Conservation (phyloP, 1,139 yeast genomes). For the Suhomyces choctaworum region DNA sequence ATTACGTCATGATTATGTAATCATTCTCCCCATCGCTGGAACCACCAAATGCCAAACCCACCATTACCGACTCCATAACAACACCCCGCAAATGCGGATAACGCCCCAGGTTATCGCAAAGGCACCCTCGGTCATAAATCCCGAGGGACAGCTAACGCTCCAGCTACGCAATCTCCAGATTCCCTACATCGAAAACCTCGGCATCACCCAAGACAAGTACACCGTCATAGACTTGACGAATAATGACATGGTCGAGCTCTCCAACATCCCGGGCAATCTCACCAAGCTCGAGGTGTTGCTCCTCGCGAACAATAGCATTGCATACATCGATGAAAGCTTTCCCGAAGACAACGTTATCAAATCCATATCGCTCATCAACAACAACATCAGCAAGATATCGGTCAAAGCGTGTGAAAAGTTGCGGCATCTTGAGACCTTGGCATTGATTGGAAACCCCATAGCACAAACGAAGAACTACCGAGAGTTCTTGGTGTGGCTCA, state of each 20-base stretch:
- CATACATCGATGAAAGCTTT: constrained; percentile 26
- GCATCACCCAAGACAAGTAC: constrained; percentile 34
- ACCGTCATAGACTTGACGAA: constrained; percentile 67
- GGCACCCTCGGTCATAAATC: constrained; percentile 38
- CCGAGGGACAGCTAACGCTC: constrained; percentile 38
- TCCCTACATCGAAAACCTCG: constrained; percentile 38
- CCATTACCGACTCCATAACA: too few relatives aligned
- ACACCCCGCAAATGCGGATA: constrained; percentile 43
- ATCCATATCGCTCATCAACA: constrained; percentile 54
- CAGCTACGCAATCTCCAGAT: constrained; percentile 37
- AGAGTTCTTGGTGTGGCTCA: constrained; percentile 54
- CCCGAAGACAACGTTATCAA: constrained; percentile 36
- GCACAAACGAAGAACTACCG: constrained; percentile 58
- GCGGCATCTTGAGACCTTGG: constrained; percentile 45
- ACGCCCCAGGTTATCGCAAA: constrained; percentile 34
- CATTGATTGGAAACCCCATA: constrained; percentile 64
- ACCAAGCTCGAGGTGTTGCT: constrained; percentile 49
- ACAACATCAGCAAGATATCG: constrained; percentile 45
- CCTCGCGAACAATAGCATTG: constrained; percentile 59
- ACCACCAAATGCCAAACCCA: too few relatives aligned
- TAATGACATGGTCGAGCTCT: constrained; percentile 58
- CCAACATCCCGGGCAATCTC: constrained; percentile 49
- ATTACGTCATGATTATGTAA: too few relatives aligned
- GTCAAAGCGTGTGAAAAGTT: constrained; percentile 24
- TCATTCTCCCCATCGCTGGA: too few relatives aligned